Evolutionary conservation across 371 early-diverging fungal species (phyloP), one percentile per base, ranked within the genome.

Genomic region (Haplosporangium sp.): DNA sequence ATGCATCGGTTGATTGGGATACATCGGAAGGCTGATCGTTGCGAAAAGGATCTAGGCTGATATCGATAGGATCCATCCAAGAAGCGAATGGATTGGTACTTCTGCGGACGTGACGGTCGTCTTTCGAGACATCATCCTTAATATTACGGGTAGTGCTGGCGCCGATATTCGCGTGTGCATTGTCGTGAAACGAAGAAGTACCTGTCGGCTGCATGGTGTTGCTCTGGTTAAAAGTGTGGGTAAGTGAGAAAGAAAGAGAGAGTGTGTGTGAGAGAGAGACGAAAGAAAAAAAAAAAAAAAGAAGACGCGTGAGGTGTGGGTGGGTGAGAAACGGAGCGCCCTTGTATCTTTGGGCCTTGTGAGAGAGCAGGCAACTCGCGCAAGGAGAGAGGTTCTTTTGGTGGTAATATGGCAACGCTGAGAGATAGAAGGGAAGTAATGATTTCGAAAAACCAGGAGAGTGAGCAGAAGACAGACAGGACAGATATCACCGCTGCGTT

Each of bases 71-170:
- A 36, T 54, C 63, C 54, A 53, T 43, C 63, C 63, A 62, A 45
- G 63, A 53, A 12, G 63, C 55, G 43, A 62, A 62, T 21, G 63
- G 63, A 45, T 62, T 62, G 54, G 63, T 53, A 16, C 18, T 54
- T 5, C 50, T 60, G 48, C 60, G 60, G 18, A 18, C 48, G 20
- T 38, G 43, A 42, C 55, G 36, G 1, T 54, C 43, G 54, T 36
- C 41, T 16, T 42, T 41, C 1, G 29, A 29, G 29, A 29, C 29
- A 29, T 29, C 29, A 21, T 52, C 29, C n/a, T 20, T 23, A 18
- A 23, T 13, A 14, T 14, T 54, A 54, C 51, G 52, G 43, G 42
- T 53, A 36, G 18, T 47, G 48, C 43, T 43, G 10, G 12, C 45
- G 14, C 21, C 12, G 12, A 7, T 16, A 50, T 47, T 3, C 29